Evolutionary conservation across 2,329 filamentous ascomycete genomes (phyloP).

Genomic region (Xylariaceae sp.): DNA sequence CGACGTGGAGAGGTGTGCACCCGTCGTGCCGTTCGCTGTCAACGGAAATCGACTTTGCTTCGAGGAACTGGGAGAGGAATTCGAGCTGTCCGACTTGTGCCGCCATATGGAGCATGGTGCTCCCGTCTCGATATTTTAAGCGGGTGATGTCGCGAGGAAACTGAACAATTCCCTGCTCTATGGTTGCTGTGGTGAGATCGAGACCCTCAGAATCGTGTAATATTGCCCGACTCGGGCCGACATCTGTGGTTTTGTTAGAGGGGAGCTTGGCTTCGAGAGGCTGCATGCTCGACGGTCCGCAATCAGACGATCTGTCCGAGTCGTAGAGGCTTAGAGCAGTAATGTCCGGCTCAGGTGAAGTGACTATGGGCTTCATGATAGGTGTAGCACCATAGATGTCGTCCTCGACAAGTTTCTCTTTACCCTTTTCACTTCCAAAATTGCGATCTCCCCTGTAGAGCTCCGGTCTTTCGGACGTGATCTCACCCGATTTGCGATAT

Average conservation of each 20-base stretch:
- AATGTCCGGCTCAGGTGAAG: neutral
- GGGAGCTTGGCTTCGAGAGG: too few species aligned
- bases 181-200: neutral
- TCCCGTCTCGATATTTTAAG: neutral
- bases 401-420: too few species aligned
- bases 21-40: slow-evolving; percentile 6
- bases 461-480: neutral
- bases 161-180: neutral
- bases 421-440: neutral
- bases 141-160: neutral
- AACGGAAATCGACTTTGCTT: neutral
- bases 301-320: too few species aligned
- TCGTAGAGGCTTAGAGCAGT: neutral
- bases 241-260: too few species aligned
- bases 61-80: neutral
- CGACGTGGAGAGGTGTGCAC: slow-evolving; percentile 3
- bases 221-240: too few species aligned
- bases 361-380: neutral
- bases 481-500: neutral
- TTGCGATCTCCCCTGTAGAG: neutral
- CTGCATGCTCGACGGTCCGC: too few species aligned
- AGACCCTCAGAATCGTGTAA: too few species aligned
- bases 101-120: slow-evolving; percentile 5
- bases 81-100: neutral
- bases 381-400: neutral